A percentile compares a stretch with the other conserved stretches of the same genome.
Conservation (phyloP, 768 basidiomycete species). For the Trametes meyenii region DNA sequence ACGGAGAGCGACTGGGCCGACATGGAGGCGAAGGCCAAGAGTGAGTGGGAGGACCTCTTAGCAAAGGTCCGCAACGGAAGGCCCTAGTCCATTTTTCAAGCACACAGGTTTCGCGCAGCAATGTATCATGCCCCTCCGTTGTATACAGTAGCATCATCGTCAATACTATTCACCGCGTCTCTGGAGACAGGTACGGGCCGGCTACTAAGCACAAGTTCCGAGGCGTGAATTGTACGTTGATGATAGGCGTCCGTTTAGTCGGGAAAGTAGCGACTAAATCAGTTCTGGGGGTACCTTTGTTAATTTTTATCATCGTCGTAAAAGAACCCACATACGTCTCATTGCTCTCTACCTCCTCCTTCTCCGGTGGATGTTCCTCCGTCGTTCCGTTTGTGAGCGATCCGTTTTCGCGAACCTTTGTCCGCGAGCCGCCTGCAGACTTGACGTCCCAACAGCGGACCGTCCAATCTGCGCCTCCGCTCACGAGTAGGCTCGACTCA, state of each 20-base stretch:
- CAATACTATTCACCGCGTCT: constrained; percentile 44
- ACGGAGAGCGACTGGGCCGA: too few relatives aligned
- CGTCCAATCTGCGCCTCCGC: constrained; percentile 93
- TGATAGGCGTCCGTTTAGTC: constrained; percentile 94
- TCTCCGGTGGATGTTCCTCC: constrained; percentile 31
- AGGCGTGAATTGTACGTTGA: constrained; percentile 91
- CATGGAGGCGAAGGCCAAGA: too few relatives aligned
- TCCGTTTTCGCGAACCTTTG: constrained; percentile 62
- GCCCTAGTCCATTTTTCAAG: too few relatives aligned
- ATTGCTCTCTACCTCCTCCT: constrained; percentile 41
- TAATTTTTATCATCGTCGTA: not conserved
- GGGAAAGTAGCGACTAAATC: constrained; percentile 91
- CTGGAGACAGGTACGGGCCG: constrained; percentile 69
- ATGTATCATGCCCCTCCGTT: not conserved
- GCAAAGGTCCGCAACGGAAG: too few relatives aligned
- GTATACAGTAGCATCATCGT: constrained; percentile 3
- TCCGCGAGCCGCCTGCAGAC: constrained; percentile 62
- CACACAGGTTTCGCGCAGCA: not conserved
- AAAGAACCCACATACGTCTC: constrained; percentile 65
- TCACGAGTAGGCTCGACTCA: constrained; percentile 88
- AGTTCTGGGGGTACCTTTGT: constrained; percentile 47
- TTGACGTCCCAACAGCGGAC: constrained; percentile 99
- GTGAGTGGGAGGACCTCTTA: too few relatives aligned
- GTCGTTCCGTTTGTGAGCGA: constrained; percentile 38
- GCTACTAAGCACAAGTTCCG: constrained; percentile 92